Evolutionary conservation across 257 asterid genomes (phyloP).

Genomic region (Ehretia macrophylla): DNA sequence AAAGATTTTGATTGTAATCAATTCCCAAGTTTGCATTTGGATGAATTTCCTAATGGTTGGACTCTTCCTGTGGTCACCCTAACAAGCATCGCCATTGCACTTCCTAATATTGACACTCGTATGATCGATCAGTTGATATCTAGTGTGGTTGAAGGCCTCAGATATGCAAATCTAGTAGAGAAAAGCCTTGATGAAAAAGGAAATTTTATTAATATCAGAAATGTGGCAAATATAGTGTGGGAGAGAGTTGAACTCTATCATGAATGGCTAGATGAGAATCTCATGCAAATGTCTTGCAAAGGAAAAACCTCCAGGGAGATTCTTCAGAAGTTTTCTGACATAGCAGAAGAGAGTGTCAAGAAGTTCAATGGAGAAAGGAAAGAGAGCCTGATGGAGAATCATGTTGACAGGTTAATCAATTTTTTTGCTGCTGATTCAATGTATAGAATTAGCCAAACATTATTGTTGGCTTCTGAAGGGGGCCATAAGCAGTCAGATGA

Average conservation of each 20-base stretch:
- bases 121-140: not conserved
- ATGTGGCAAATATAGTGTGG: not conserved
- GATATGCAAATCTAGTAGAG: not conserved
- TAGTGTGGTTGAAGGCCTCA: not conserved
- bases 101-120: not conserved
- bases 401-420: constrained; percentile 21
- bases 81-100: no score
- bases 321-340: constrained; percentile 13
- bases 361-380: constrained; percentile 5
- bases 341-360: constrained; percentile 11
- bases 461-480: not conserved
- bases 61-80: no score
- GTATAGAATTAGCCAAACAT: constrained; percentile 23
- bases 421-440: constrained; percentile 29
- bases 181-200: not conserved
- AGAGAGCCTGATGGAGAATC: constrained; percentile 10
- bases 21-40: no score
- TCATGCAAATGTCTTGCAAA: not conserved
- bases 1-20: no score
- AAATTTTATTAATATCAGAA: no score
- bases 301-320: constrained; percentile 5
- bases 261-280: constrained; percentile 20
- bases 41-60: no score
- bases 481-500: constrained; percentile 7
- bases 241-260: not conserved